phyloP scores from a whole-genome alignment of 2,329 filamentous ascomycete genomes.

The Colletotrichum musicola region DNA sequence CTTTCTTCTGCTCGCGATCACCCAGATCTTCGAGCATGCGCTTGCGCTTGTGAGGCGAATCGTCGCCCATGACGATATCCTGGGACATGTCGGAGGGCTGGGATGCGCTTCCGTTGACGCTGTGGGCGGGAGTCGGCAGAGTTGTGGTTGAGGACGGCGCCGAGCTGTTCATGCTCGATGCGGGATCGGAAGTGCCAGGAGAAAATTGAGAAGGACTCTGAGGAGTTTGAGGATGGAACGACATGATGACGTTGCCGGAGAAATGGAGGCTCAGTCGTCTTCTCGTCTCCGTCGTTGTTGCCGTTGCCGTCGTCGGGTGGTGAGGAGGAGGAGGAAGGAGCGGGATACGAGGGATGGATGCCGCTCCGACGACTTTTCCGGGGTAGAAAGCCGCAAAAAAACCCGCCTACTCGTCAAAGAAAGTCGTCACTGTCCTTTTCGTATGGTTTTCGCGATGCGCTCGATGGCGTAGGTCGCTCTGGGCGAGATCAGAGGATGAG shows the following conservation, averaged over 20 bases:
- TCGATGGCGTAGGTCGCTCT: conserved; percentile 37
- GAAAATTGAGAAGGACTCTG: conserved; percentile 75
- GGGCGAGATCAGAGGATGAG: conserved; percentile 40
- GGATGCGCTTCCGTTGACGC: conserved; percentile 68
- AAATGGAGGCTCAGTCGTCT: conserved; percentile 38
- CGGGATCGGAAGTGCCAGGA: conserved; percentile 65
- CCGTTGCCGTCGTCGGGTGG: conserved; percentile 53
- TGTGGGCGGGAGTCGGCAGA: conserved; percentile 73
- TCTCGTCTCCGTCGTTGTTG: conserved; percentile 34
- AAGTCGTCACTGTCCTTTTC: conserved; percentile 27
- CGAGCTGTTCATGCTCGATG: conserved; percentile 64
- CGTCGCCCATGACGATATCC: conserved; percentile 61
- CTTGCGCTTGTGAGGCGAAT: conserved; percentile 73
- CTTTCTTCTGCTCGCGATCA: conserved; percentile 71
- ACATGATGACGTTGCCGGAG: conserved; percentile 64
- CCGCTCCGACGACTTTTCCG: conserved; percentile 22
- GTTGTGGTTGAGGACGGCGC: conserved; percentile 65
- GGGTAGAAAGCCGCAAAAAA: conserved; percentile 36
- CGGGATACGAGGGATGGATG: conserved; percentile 30
- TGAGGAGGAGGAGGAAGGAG: conserved; percentile 25
- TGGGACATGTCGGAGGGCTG: conserved; percentile 57
- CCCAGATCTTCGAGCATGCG: conserved; percentile 68
- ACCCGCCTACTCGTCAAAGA: conserved; percentile 17
- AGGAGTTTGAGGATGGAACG: conserved; percentile 76
- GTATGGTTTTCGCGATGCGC: conserved; percentile 40